phyloP scores from a whole-genome alignment of 441 rosid species.

The Syzygium malaccense region DNA sequence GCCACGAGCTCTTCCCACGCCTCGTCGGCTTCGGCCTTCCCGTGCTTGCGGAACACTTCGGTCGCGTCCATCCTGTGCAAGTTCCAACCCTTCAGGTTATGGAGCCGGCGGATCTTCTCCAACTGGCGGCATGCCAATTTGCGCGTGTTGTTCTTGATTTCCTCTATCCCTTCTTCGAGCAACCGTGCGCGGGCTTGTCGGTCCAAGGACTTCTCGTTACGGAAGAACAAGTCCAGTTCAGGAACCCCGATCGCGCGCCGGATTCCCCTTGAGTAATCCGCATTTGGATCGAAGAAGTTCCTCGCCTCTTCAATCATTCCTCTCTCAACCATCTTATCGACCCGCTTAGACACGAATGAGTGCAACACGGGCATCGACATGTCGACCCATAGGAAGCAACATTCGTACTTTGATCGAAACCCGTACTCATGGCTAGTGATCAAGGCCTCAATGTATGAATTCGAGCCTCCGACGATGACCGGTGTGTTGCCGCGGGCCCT shows the following conservation, averaged over 20 bases:
- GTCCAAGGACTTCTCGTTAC: slow-evolving; percentile 26
- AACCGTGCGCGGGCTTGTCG: slow-evolving; percentile 14
- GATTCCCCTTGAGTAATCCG: slow-evolving; percentile 45
- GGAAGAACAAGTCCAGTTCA: slow-evolving; percentile 47
- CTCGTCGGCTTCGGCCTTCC: slow-evolving; percentile 37
- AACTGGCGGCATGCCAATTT: slow-evolving; percentile 44
- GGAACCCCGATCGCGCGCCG: slow-evolving; percentile 69
- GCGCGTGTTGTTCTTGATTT: slow-evolving; percentile 48
- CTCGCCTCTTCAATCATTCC: slow-evolving; percentile 8
- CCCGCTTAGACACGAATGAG: slow-evolving; percentile 1
- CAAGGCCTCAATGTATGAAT: slow-evolving; percentile 4
- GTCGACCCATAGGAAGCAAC: slow-evolving; percentile 14
- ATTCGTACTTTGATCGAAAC: not conserved
- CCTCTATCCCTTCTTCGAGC: slow-evolving; percentile 34
- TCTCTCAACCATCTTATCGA: slow-evolving; percentile 1
- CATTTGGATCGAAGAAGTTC: slow-evolving; percentile 16
- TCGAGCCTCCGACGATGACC: slow-evolving; percentile 4
- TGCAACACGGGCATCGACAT: slow-evolving; percentile 2
- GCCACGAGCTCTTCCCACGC: slow-evolving; percentile 56
- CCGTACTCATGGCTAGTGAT: not conserved
- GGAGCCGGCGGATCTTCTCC: slow-evolving; percentile 54
- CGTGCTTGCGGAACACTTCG: slow-evolving; percentile 28
- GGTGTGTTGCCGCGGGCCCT: slow-evolving; percentile 1
- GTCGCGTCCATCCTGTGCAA: slow-evolving; percentile 62
- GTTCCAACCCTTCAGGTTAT: slow-evolving; percentile 45